phyloP scores from a whole-genome alignment of 164 flowering plant genomes.

The Tetracentron sinense region DNA sequence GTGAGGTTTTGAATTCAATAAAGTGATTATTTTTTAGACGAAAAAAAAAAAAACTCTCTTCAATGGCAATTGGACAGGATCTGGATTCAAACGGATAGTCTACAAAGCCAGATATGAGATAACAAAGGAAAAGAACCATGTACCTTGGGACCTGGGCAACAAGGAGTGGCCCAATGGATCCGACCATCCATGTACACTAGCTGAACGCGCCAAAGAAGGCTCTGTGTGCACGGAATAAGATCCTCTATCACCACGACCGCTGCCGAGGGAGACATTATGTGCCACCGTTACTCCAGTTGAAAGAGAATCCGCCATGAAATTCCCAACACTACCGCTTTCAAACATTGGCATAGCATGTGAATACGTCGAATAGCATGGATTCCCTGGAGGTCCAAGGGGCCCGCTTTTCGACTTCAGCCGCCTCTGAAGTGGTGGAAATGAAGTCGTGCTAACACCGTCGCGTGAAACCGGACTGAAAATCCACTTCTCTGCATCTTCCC shows the following conservation, averaged over 20 bases:
- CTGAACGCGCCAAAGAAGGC: constrained; percentile 74
- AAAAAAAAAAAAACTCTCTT: too few relatives aligned
- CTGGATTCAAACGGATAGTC: too few relatives aligned
- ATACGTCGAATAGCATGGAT: constrained; percentile 52
- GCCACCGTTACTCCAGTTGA: constrained; percentile 52
- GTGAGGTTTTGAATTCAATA: too few relatives aligned
- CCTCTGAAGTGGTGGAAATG: constrained; percentile 49
- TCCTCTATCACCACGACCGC: constrained; percentile 22
- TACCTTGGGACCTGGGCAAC: constrained; percentile 54
- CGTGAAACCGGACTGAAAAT: constrained; percentile 77
- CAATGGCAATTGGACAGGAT: too few relatives aligned
- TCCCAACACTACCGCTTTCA: constrained; percentile 42
- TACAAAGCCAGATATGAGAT: neutral
- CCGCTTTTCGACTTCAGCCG: constrained; percentile 91
- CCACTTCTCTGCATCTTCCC: constrained; percentile 99
- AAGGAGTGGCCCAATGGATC: constrained; percentile 40
- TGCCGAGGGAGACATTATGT: constrained; percentile 34
- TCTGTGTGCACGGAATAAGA: constrained; percentile 32
- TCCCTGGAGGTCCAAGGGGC: constrained; percentile 81
- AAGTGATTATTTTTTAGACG: too few relatives aligned
- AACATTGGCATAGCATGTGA: constrained; percentile 56
- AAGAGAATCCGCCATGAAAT: constrained; percentile 49
- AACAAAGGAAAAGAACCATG: neutral
- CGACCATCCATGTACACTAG: constrained; percentile 83
- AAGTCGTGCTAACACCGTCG: constrained; percentile 36